Conservation (phyloP, 352 stramenopile genomes). For the Phytopythium montanum region DNA sequence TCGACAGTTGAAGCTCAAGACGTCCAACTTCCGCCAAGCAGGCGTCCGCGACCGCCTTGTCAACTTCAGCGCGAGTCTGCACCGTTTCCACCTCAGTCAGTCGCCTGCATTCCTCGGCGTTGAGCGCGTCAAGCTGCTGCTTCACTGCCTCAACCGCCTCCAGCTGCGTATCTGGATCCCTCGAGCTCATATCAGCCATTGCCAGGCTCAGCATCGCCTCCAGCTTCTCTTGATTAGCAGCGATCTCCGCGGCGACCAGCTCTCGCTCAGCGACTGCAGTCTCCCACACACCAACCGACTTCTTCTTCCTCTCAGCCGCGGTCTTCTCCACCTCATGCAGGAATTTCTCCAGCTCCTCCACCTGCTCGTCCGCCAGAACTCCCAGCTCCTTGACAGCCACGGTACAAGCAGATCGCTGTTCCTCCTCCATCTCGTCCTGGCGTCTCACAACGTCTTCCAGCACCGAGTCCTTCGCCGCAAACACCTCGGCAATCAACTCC, state of each 20-base stretch:
- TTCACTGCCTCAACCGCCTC: background rate
- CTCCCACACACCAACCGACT: background rate
- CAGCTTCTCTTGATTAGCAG: background rate
- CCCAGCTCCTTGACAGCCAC: slow-evolving; percentile 3
- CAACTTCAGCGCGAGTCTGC: slow-evolving; percentile 17
- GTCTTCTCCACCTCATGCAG: background rate
- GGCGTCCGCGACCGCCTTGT: slow-evolving; percentile 12
- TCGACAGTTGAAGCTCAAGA: background rate
- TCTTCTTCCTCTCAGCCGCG: background rate
- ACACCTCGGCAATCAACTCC: background rate
- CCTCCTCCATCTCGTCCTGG: slow-evolving; percentile 34
- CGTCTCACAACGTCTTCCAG: slow-evolving; percentile 33
- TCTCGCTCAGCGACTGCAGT: background rate
- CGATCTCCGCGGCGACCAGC: background rate
- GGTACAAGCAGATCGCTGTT: slow-evolving; percentile 15
- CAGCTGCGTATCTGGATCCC: background rate
- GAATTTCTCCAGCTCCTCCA: background rate
- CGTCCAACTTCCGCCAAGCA: background rate
- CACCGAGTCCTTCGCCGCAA: slow-evolving; percentile 18
- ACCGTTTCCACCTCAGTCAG: slow-evolving; percentile 14
- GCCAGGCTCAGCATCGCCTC: background rate
- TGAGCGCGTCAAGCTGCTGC: slow-evolving; percentile 3
- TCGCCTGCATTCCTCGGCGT: slow-evolving; percentile 13
- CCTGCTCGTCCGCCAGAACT: background rate
- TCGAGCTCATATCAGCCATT: background rate